Evolutionary conservation across 768 basidiomycete species (phyloP), one percentile per base, ranked within the genome.

Genomic region (Xerocomus spinulosus): DNA sequence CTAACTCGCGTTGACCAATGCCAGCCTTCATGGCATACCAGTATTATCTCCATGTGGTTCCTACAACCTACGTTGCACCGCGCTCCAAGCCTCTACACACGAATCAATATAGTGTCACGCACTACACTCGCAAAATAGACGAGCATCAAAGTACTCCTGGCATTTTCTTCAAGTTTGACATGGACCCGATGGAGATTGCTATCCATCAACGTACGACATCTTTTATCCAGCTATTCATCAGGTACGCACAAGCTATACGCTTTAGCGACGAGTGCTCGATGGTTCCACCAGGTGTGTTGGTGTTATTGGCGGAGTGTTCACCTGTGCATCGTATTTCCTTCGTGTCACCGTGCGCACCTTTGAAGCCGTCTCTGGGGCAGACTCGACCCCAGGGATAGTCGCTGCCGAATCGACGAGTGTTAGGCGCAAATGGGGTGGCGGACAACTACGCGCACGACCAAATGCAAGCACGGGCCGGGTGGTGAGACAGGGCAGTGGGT

Each of bases 141-240:
- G 87, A 90, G 61, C 81, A 88, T 53, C 70, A 73, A 14, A 90
- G 88, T 7, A 85, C 91, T 0, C 95, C 95, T 0, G 94, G 90
- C 14, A 95, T 98, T 63, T 97, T 95, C 75, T 96, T 97, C 85
- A 96, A 97, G 68, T 97, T 92, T 64, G 94, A 99, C 49, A 70
- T 97, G 30, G 95, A 99, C 62, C 92, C 94, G 1, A 78, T 98
- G 69, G 74, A 79, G 20, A 75, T 98, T 50, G 85, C 82, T 0
- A 82, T 97, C 45, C 80, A 87, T 58, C 93, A 98, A 68, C 81
- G 92, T 15, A 97, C 95, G 17, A 92, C 87, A 0, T 74, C 80
- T 1, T 70, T 99, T 42, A 59, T 85, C 3, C 87, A 94, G 54
- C 78, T 99, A 45, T 60, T 96, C 54, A 87, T 97, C 52, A 77